Evolutionary conservation across 2,329 filamentous ascomycete species (phyloP), one percentile per base, ranked within the genome.

Genomic region (Sclerotinia subarctica): DNA sequence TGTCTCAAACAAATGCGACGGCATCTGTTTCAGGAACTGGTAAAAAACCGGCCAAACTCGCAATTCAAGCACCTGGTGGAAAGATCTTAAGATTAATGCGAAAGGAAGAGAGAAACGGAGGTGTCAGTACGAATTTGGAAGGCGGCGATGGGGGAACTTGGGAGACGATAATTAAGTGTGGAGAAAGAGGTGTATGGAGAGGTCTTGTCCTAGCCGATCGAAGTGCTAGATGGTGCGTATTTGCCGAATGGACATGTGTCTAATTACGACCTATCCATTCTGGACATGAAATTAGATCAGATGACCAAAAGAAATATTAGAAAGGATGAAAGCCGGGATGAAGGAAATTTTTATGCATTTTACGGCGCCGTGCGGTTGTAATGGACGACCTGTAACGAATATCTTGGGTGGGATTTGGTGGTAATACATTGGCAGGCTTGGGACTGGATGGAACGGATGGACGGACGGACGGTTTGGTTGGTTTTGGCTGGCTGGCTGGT

Each of bases 141-240:
- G 87, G 87, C 42, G 88, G 87, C 52, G 88, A 93, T 72, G 91
- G 90, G 24, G 91, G 88, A 52, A 88, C 87, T 6, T 96, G 92
- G 92, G 92, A 95, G 81, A 95, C 92, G 8, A 93, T 94, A 60
- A 94, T 96, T 80, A 96, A 96, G 81, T 93, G 92, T 79, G 91
- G 90, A 0, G 92, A 96, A 80, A 85, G 86, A 70, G 92, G 92
- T 2, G 85, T 88, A 21, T 96, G 92, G 92, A 84, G 92, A 71
- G 92, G 91, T 0, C 79, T 96, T 70, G 92, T 96, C 54, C 82
- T 95, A 68, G 92, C 92, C 8, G 92, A 96, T 80, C 85, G 92
- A 66, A 94, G 90, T 69, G 92, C 92, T 56, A 84, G 92, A 73
- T 96, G 92, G 92, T 95, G 92, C 76, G 92, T 96, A n/a, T 95